Evolutionary conservation across 495 filamentous ascomycete species (phyloP), one percentile per base, ranked within the genome.

Genomic region (Thermothielavioides terrestris): DNA sequence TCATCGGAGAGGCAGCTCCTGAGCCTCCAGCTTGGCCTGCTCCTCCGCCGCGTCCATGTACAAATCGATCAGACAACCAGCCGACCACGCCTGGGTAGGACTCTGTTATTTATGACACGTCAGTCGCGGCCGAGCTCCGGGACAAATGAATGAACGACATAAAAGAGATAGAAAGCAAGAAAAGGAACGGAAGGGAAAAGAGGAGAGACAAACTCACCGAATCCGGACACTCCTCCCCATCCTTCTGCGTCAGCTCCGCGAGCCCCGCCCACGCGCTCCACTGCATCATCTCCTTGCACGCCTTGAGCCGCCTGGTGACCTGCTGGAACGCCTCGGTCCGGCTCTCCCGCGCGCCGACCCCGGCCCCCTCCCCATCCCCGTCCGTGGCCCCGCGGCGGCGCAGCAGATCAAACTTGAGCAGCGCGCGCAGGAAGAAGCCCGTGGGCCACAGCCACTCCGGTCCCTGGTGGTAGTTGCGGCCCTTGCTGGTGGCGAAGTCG

Each of bases 381-480:
- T n/a, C n/a, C n/a, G n/a, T n/a, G n/a, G n/a, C n/a, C n/a, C 73
- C 80, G 28, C 76, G 76, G 23, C 88, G 73, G 6, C 90, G 74
- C 69, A 77, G 74, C 34, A 96, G 72, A 66, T 95, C 91, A 60
- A 97, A 96, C 63, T 86, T 84, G 43, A 97, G 71, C 48, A 99
- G 70, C 1, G 94, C 94, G 30, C 94, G 78, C 14, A 96, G 73
- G 73, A 91, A 97, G 75, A 86, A 99, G 7, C 94, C 94, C 4
- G 86, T 88, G 1, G 89, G 94, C 94, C 94, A 99, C n/a, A 95
- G 72, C 94, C 94, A 99, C 66, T 99, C 94, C 0, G 94, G 94
- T 1, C 94, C 94, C 66, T 97, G 92, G 63, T 99, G 94, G 65
- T 99, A 99, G 62, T 95, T 96, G 15, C 94, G 75, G 12, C 94